These are phyloP conservation scores for sunflower (Helianthus annuus) DNA, from an alignment of 129 eudicot genomes.

Conservation along the genomic window HanXRQr2.0-SUNRISE NC_035449.2:73619377-73619876, in stretches of 20 bases:
- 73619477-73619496: slow-evolving; percentile 63
- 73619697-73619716: slow-evolving; percentile 2
- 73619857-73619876: slow-evolving; percentile 15
- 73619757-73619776: slow-evolving; percentile 89
- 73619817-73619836: slow-evolving; percentile 99
- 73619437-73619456: slow-evolving; percentile 77
- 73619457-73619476: slow-evolving; percentile 93
- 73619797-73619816: slow-evolving; percentile 82
- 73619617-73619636: slow-evolving; percentile 97
- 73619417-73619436: slow-evolving; percentile 87
- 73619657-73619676: background rate
- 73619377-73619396: slow-evolving; percentile 94
- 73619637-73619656: background rate
- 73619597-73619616: slow-evolving; percentile 98
- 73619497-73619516: slow-evolving; percentile 87
- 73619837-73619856: slow-evolving; percentile 99
- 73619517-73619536: slow-evolving; percentile 79
- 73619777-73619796: slow-evolving; percentile 93
- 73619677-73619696: background rate
- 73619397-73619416: slow-evolving; percentile 74
- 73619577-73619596: slow-evolving; percentile 96
- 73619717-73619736: slow-evolving; percentile 93
- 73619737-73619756: slow-evolving; percentile 84
- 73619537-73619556: slow-evolving; percentile 87
- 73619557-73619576: slow-evolving; percentile 91